Conservation (phyloP, 768 basidiomycete genomes). For the Inosperma sp. region DNA sequence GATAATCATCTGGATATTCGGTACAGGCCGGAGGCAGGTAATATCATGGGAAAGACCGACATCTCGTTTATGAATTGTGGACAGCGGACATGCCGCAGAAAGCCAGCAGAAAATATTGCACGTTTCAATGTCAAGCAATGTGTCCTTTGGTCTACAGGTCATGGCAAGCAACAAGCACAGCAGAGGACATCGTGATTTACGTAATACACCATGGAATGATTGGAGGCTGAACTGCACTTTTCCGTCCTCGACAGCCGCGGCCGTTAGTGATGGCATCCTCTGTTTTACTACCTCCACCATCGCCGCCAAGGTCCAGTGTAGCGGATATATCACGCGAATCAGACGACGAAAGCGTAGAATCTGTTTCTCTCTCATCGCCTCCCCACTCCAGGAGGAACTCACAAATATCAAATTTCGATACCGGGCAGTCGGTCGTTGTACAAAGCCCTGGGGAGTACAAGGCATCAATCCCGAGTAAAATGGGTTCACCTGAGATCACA, state of each 20-base stretch:
- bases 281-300: constrained; percentile 29
- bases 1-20: too few species aligned
- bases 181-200: not conserved
- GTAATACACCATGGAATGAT: not conserved
- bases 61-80: too few species aligned
- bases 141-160: too few species aligned
- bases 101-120: too few species aligned
- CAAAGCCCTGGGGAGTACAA: constrained; percentile 25
- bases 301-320: constrained; percentile 27
- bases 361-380: constrained; percentile 70
- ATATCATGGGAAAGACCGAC: too few species aligned
- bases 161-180: not conserved
- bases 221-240: too few species aligned
- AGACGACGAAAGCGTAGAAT: constrained; percentile 57
- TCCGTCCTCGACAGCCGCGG: too few species aligned
- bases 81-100: too few species aligned
- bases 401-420: constrained; percentile 18
- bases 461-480: constrained; percentile 10
- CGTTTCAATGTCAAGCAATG: too few species aligned
- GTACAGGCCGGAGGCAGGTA: too few species aligned
- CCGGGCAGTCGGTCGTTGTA: constrained; percentile 26
- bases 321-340: constrained; percentile 31
- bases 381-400: constrained; percentile 48
- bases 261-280: too few species aligned
- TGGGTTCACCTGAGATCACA: not conserved